Evolutionary conservation across 306 rosid species (phyloP), one percentile per base, ranked within the genome.

Genomic region (Cercis canadensis): DNA sequence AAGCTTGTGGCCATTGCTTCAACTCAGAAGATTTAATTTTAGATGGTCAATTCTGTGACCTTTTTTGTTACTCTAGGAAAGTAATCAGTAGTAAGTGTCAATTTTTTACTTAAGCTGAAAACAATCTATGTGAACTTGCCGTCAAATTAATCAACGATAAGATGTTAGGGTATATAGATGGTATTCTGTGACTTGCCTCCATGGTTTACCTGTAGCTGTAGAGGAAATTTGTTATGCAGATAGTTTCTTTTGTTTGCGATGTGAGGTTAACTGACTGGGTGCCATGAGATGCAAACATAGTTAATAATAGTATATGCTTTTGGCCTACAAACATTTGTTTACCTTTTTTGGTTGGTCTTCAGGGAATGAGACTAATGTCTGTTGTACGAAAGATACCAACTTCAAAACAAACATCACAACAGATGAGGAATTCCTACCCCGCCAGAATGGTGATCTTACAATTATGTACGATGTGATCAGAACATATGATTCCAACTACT

Each of bases 381-480:
- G 99, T 71, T 95, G 99, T 71, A 72, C 75, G 0, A 85, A 74
- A 39, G 90, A 92, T 69, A 46, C 82, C 3, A 63, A 74, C 18
- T 58, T 82, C 72, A 88, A 87, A 70, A 50, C 96, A 19, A 95
- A 84, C 77, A 74, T 89, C 29, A 86, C 84, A 0, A 75, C 78
- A 0, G 82, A 62, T 15, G 89, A 85, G 3, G 69, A 73, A 73
- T 88, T 89, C 76, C 60, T 82, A 49, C 96, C 96, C 11, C 96
- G 92, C 45, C 92, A 85, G 62, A 86, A 68, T 15, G 99, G 99
- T 40, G 99, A 95, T 86, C 96, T 95, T 49, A 76, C 90, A 2
- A 92, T 95, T 16, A 83, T 91, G 96, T 95, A 92, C 75, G 99
- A 95, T 81, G 97, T 92, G 73, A 83, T 64, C 16, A 80, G 74